Evolutionary conservation across 1,284 basidiomycete genomes (phyloP), one percentile per base, ranked within the genome.

Genomic region (Naganishia albida): DNA sequence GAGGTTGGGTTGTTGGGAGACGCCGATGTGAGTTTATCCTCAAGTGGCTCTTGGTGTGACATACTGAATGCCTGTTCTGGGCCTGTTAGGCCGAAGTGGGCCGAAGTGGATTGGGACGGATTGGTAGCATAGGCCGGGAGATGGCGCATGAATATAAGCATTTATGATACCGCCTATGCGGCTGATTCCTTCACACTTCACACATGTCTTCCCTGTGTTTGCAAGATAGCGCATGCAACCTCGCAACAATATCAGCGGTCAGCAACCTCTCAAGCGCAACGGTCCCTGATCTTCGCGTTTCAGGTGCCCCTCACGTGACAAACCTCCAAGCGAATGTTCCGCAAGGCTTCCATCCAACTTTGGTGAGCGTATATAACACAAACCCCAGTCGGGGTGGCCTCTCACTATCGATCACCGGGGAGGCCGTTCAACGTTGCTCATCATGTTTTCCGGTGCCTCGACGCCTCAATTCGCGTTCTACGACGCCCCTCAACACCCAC

Each of bases 81-180:
- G 15, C 25, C 13, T 34, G 12, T 25, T 40, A 68, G 67, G 51
- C 80, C 80, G 1, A 51, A 73, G 18, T 81, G 80, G 80, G 78
- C 79, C 7, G 72, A 72, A 18, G 73, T 70, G 64, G 63, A 75
- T 20, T 80, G 80, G 79, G 74, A 79, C 67, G 79, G 79, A 43
- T 40, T 62, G 52, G 30, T 66, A 30, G 65, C 64, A 16, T 56
- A 65, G 40, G 3, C 20, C 1, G 44, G 34, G 10, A 6, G 4
- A 4, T 34, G 34, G 4, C 10, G 34, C 34, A 10, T 34, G 34
- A 10, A 6, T 10, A 34, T 34, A 34, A 34, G 34, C 34, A 34
- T 10, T 10, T 10, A 34, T 34, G 6, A 34, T 34, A 34, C 10
- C 34, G 34, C 34, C 34, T 10, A 34, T 4, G 34, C 34, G 34